These are phyloP conservation scores for Hemerocallis citrina DNA, from an alignment of 106 monocot genomes.

Conservation along the genomic window DNA sequence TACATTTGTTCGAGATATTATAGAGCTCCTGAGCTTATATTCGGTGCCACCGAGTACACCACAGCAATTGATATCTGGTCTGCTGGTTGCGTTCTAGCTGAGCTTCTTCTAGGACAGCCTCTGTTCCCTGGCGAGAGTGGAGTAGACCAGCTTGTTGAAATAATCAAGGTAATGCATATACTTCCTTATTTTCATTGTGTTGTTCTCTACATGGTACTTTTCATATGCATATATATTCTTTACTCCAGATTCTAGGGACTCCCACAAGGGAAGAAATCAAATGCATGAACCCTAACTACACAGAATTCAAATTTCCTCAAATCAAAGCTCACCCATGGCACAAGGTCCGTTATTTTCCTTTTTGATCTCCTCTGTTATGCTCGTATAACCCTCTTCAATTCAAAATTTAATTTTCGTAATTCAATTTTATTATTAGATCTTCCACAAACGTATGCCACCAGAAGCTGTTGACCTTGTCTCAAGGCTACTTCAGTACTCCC, in stretches of 20 bases:
- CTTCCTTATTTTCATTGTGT: neutral
- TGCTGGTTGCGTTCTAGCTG: slow-evolving; percentile 66
- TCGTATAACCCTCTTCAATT: neutral
- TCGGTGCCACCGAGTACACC: slow-evolving; percentile 68
- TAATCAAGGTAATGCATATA: slow-evolving; percentile 39
- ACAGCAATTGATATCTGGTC: slow-evolving; percentile 73
- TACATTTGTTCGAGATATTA: slow-evolving; percentile 66
- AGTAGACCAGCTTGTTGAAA: slow-evolving; percentile 72
- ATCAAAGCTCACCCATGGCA: slow-evolving; percentile 83
- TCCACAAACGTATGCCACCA: slow-evolving; percentile 58
- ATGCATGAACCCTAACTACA: slow-evolving; percentile 79
- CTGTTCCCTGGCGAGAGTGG: slow-evolving; percentile 71
- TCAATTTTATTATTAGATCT: slow-evolving; percentile 25
- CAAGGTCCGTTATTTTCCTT: slow-evolving; percentile 23
- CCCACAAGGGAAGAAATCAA: slow-evolving; percentile 80
- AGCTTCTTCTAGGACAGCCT: slow-evolving; percentile 66
- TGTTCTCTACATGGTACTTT: slow-evolving; percentile 7
- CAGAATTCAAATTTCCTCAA: slow-evolving; percentile 62
- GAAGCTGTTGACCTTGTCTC: slow-evolving; percentile 68
- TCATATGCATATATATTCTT: neutral
- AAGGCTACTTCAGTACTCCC: slow-evolving; percentile 69
- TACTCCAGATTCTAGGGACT: slow-evolving; percentile 43
- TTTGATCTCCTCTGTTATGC: neutral
- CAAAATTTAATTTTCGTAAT: neutral
- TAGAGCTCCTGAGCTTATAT: slow-evolving; percentile 62